Percentiles rank a stretch among this genome's conserved stretches.
Evolutionary conservation across 768 basidiomycete genomes (phyloP).

Genomic region (Rhizopogon rudus): DNA sequence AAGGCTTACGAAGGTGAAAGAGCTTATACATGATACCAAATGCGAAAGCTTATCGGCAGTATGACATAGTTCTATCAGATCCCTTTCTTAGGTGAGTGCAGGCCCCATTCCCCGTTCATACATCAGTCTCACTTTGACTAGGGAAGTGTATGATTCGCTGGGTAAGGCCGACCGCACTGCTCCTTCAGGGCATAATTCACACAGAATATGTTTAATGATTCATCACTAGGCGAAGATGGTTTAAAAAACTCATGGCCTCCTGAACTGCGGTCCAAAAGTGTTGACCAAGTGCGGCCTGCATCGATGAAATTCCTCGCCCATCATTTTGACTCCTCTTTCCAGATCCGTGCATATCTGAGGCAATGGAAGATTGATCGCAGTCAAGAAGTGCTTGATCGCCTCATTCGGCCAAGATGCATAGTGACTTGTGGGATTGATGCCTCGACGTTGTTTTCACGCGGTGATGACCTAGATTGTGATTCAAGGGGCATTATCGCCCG

Average conservation of each 20-base stretch:
- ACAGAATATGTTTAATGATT: neutral
- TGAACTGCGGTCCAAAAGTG: slow-evolving; percentile 37
- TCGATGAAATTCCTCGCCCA: neutral
- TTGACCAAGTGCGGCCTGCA: slow-evolving; percentile 39
- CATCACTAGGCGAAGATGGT: slow-evolving; percentile 30
- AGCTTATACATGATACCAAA: neutral
- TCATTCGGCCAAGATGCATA: slow-evolving; percentile 41
- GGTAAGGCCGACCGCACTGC: slow-evolving; percentile 34
- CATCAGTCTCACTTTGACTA: slow-evolving; percentile 19
- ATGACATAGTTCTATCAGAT: slow-evolving; percentile 59
- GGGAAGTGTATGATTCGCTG: slow-evolving; percentile 72
- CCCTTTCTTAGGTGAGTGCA: slow-evolving; percentile 55
- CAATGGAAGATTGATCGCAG: slow-evolving; percentile 34
- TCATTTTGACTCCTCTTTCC: neutral
- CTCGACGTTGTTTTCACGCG: slow-evolving; percentile 38
- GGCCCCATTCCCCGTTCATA: slow-evolving; percentile 5
- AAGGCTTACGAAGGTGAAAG: slow-evolving; percentile 74
- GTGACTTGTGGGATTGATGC: slow-evolving; percentile 45
- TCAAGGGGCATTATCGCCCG: slow-evolving; percentile 26
- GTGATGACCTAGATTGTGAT: slow-evolving; percentile 23
- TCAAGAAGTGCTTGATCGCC: slow-evolving; percentile 31
- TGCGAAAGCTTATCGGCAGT: neutral
- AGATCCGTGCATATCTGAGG: slow-evolving; percentile 44
- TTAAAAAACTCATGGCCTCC: slow-evolving; percentile 40
- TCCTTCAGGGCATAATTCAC: neutral